phyloP scores from a whole-genome alignment of 257 asterid species.

The Solanum bulbocastanum region DNA sequence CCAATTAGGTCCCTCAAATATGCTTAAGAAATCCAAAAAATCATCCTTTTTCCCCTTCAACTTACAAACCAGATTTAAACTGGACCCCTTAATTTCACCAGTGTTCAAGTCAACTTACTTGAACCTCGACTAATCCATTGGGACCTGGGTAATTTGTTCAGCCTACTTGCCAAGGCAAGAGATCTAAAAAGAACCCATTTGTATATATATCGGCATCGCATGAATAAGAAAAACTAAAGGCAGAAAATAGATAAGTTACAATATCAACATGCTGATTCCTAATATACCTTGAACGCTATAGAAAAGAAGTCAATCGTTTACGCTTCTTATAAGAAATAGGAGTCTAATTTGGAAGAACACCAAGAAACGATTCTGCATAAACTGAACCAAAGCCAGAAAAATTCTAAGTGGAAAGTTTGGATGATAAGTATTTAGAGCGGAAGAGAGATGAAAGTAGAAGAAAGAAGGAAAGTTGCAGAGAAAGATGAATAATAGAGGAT shows the following conservation, averaged over 20 bases:
- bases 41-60: neutral
- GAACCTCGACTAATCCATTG: neutral
- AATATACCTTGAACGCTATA: neutral
- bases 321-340: neutral
- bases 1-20: neutral
- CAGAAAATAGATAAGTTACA: neutral
- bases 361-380: neutral
- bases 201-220: neutral
- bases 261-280: neutral
- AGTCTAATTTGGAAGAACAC: neutral
- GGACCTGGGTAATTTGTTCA: too few species aligned
- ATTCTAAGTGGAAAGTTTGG: neutral
- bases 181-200: neutral
- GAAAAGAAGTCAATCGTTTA: neutral
- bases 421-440: neutral
- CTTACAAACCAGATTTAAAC: neutral
- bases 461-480: neutral
- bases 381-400: neutral
- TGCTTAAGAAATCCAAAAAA: neutral
- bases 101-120: neutral
- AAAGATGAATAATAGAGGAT: neutral
- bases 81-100: neutral
- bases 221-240: neutral
- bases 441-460: neutral
- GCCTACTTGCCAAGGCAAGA: neutral